phyloP scores from a whole-genome alignment of 2,329 filamentous ascomycete genomes.

The Pseudogymnoascus sp. region DNA sequence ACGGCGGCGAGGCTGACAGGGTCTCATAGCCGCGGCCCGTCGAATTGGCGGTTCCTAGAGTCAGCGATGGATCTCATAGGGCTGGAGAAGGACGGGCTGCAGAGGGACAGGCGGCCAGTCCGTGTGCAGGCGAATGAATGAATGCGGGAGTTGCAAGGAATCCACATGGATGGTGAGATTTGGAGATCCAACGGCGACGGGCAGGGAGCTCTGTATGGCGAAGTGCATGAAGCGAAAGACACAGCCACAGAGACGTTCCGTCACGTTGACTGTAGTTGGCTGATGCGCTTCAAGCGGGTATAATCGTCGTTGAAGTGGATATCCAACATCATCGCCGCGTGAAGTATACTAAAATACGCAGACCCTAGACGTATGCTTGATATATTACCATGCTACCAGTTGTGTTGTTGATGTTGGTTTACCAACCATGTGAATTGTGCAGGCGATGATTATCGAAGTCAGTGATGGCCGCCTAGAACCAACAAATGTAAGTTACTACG shows the following conservation, averaged over 20 bases:
- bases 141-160: background rate
- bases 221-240: background rate
- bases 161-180: background rate
- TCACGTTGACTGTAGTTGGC: background rate
- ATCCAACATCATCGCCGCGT: background rate
- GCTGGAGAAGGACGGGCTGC: background rate
- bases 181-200: no score
- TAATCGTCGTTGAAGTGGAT: background rate
- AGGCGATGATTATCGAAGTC: background rate
- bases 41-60: background rate
- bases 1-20: background rate
- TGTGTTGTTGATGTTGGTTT: background rate
- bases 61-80: background rate
- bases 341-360: background rate
- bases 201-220: background rate
- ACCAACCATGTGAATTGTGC: background rate
- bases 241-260: background rate
- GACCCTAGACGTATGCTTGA: background rate
- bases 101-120: background rate
- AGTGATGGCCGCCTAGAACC: background rate
- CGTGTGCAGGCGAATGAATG: background rate
- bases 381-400: background rate
- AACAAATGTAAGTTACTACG: background rate
- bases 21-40: background rate
- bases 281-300: background rate